These are phyloP conservation scores for Pyrenochaeta sp. DNA, from an alignment of 2,329 filamentous ascomycete species.

Conservation along the genomic window DNA sequence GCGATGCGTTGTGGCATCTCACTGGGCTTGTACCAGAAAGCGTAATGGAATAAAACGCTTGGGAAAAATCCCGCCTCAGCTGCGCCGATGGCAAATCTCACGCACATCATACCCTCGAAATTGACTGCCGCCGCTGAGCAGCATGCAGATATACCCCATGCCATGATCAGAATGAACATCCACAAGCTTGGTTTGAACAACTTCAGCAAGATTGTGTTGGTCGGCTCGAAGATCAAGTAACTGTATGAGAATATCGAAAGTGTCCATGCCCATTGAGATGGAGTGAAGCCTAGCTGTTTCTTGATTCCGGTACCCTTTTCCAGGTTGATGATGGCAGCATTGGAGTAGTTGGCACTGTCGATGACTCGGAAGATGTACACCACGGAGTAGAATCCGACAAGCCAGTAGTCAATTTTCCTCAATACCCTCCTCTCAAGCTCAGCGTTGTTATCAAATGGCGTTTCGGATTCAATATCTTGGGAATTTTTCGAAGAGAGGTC, in stretches of 20 bases:
- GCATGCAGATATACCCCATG: conserved; percentile 33
- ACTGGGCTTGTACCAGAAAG: conserved; percentile 57
- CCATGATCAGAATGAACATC: conserved; percentile 30
- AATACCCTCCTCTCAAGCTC: conserved; percentile 19
- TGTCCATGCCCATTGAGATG: conserved; percentile 42
- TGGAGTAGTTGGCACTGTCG: conserved; percentile 39
- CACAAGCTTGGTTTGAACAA: conserved; percentile 23
- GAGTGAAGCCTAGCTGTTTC: conserved; percentile 37
- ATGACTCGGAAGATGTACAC: conserved; percentile 40
- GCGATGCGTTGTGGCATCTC: conserved; percentile 30
- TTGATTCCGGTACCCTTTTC: conserved; percentile 43
- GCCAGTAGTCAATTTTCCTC: conserved; percentile 36
- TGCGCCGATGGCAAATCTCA: conserved; percentile 27
- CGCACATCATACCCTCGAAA: conserved; percentile 30
- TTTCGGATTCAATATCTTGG: conserved; percentile 8
- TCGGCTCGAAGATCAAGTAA: conserved; percentile 39
- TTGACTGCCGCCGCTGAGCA: conserved; percentile 23
- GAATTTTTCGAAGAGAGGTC: conserved; percentile 2
- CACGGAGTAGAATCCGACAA: conserved; percentile 42
- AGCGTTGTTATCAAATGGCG: conserved; percentile 1
- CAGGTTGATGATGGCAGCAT: conserved; percentile 46
- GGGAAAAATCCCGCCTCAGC: conserved; percentile 24
- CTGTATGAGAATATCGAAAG: conserved; percentile 43
- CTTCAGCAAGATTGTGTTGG: conserved; percentile 27
- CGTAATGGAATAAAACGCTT: conserved; percentile 55